Percentiles rank a stretch among this genome's conserved stretches.
Conservation (phyloP, 768 basidiomycete species). For the Russula virescens region DNA sequence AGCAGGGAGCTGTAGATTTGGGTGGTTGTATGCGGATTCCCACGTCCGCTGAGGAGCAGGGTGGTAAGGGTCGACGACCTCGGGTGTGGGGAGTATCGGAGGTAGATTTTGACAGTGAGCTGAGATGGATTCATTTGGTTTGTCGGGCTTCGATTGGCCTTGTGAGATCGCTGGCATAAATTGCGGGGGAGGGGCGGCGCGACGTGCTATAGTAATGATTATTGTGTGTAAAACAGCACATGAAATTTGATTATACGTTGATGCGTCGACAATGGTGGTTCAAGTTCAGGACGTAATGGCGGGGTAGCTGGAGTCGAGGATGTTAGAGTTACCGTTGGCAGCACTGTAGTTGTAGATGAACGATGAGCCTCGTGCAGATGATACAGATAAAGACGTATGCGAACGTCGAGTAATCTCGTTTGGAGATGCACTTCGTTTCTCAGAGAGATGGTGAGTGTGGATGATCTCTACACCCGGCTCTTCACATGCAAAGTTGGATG, state of each 20-base stretch:
- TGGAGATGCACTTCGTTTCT: background rate
- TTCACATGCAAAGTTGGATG: background rate
- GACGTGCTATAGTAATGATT: background rate
- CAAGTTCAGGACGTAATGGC: background rate
- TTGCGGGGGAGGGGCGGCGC: background rate
- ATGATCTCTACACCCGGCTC: background rate
- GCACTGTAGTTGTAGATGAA: background rate
- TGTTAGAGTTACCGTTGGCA: background rate
- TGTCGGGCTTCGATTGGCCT: background rate
- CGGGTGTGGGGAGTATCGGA: background rate
- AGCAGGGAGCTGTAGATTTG: background rate
- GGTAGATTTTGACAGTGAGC: background rate
- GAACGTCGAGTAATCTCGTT: background rate
- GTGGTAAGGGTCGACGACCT: background rate
- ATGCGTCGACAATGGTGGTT: background rate
- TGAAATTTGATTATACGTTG: background rate
- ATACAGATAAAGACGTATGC: background rate
- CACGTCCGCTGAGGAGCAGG: background rate
- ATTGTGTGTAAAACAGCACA: background rate
- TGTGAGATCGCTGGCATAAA: background rate
- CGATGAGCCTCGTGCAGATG: background rate
- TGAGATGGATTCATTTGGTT: background rate
- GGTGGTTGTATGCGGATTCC: slow-evolving; percentile 16
- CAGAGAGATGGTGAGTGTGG: background rate
- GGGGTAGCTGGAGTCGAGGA: background rate